Evolutionary conservation across 495 filamentous ascomycete genomes (phyloP).

Genomic region (Lasiosphaeriaceae sp.): DNA sequence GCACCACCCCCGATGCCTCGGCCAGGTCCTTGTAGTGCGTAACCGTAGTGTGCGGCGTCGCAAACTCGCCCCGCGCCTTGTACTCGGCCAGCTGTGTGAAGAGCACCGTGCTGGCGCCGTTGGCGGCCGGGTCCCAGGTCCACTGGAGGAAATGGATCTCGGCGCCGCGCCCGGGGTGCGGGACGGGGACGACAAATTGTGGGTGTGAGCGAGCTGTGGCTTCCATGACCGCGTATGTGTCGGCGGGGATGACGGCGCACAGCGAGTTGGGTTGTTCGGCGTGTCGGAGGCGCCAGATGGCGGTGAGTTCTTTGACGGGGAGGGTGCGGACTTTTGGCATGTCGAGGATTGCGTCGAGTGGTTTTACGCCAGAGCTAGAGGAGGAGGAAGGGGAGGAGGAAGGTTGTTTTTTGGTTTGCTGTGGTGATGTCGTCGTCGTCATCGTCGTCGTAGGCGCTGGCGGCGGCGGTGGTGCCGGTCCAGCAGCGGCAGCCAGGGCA

Average conservation of each 20-base stretch:
- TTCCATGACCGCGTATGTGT: conserved; percentile 66
- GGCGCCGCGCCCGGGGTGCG: conserved; percentile 60
- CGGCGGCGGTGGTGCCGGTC: conserved; percentile 17
- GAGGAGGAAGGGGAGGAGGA: neutral
- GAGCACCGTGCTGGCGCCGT: conserved; percentile 71
- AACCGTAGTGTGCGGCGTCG: conserved; percentile 85
- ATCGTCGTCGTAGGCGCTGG: neutral
- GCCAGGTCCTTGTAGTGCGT: conserved; percentile 84
- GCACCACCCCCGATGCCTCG: conserved; percentile 66
- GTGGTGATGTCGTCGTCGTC: conserved; percentile 6
- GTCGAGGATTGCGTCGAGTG: conserved; percentile 78
- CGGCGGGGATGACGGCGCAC: conserved; percentile 71
- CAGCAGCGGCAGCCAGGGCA: conserved; percentile 45
- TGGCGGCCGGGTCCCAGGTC: conserved; percentile 58
- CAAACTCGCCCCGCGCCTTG: conserved; percentile 84
- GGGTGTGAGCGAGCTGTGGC: conserved; percentile 67
- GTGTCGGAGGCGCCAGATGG: conserved; percentile 90
- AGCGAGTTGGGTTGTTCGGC: conserved; percentile 64
- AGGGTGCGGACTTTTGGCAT: conserved; percentile 68
- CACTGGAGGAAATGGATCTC: conserved; percentile 84
- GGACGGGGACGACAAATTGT: conserved; percentile 87
- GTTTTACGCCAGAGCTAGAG: conserved; percentile 52
- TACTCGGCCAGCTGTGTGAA: conserved; percentile 92
- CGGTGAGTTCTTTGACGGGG: conserved; percentile 76
- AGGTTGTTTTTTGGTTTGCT: neutral